Evolutionary conservation across 768 basidiomycete species (phyloP).

Genomic region (Boletus coccyginus): DNA sequence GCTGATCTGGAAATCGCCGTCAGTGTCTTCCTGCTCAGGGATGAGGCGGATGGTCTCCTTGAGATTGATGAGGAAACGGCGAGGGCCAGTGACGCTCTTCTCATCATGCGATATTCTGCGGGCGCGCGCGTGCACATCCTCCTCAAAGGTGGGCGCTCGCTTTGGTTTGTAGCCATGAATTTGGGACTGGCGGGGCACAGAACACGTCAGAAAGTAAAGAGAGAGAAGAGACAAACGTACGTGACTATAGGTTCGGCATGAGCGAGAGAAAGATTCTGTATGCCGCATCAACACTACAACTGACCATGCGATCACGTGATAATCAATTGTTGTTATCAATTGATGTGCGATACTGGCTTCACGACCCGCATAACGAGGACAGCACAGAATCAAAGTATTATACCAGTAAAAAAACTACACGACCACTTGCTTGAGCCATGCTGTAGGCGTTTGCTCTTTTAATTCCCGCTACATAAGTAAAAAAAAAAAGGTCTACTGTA

Average conservation of each 20-base stretch:
- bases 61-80: conserved; percentile 94
- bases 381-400: too few relatives aligned
- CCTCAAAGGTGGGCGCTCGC: conserved; percentile 67
- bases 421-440: too few relatives aligned
- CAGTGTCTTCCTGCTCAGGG: conserved; percentile 96
- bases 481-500: too few relatives aligned
- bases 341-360: too few relatives aligned
- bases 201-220: conserved; percentile 12
- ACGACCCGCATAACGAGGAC: too few relatives aligned
- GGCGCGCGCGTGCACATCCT: conserved; percentile 69
- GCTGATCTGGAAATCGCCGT: conserved; percentile 95
- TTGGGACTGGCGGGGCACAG: conserved; percentile 49
- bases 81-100: conserved; percentile 71
- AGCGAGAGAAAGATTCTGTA: conserved; percentile 73
- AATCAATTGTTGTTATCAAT: too few relatives aligned
- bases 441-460: too few relatives aligned
- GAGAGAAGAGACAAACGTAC: conserved; percentile 41
- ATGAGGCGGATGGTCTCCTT: conserved; percentile 97
- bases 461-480: too few relatives aligned
- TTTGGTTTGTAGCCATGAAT: conserved; percentile 72
- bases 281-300: conserved; percentile 57
- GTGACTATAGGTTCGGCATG: conserved; percentile 77
- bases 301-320: too few relatives aligned
- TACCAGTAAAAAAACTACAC: too few relatives aligned
- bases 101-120: conserved; percentile 93